Conservation (phyloP, 2,329 filamentous ascomycete species). For the Cercospora sesami region DNA sequence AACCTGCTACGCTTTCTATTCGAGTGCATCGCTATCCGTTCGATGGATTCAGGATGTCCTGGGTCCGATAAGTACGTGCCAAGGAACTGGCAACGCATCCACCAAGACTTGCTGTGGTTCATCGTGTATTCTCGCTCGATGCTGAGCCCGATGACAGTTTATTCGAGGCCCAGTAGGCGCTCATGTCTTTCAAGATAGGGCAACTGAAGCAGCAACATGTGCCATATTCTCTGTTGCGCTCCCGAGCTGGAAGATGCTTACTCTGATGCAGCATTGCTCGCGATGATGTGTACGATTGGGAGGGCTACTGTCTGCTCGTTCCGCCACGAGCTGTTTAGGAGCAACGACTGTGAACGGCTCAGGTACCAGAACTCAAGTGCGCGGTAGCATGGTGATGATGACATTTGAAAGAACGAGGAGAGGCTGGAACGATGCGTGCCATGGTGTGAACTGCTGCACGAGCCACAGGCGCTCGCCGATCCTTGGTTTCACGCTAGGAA, state of each 20-base stretch:
- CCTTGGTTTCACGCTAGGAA: background rate
- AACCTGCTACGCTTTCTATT: background rate
- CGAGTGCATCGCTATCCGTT: background rate
- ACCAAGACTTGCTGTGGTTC: background rate
- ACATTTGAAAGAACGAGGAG: background rate
- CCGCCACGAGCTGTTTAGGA: background rate
- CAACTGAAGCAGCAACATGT: too few relatives aligned
- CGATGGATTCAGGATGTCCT: background rate
- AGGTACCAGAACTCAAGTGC: background rate
- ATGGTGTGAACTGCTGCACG: background rate
- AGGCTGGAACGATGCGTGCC: background rate
- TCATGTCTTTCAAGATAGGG: too few relatives aligned
- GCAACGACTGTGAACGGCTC: background rate
- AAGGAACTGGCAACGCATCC: background rate
- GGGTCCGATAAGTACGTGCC: background rate
- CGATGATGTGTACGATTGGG: too few relatives aligned
- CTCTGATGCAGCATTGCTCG: too few relatives aligned
- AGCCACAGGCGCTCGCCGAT: background rate
- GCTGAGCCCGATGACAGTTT: too few relatives aligned
- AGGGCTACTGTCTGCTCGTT: background rate
- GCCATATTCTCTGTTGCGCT: too few relatives aligned
- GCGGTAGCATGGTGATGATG: background rate
- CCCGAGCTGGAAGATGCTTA: too few relatives aligned
- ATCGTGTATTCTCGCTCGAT: too few relatives aligned
- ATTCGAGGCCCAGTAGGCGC: too few relatives aligned